Base-by-base conservation (phyloP, 148 eudicot species). In the Mesembryanthemum crystallinum region DNA sequence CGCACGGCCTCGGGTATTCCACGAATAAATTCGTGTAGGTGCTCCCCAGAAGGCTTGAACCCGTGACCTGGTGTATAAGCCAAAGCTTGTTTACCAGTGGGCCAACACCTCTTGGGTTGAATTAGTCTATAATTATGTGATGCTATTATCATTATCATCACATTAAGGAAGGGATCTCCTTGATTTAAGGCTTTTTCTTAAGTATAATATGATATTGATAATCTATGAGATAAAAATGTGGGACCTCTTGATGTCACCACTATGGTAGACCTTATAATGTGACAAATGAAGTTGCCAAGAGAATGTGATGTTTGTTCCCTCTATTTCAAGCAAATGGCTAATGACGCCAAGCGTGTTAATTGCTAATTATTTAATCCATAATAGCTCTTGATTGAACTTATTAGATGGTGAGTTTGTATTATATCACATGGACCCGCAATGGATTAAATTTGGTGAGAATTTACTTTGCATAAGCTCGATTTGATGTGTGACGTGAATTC, bases 121-220 rank as follows among this genome's bases (percentile, higher is more conserved):
- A n/a, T n/a, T n/a, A n/a, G n/a, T n/a, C 14, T 49, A 71, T 67
- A 63, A 71, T 49, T 63, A 64, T 39, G 52, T 78, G 49, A 78
- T 65, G 52, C 58, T 9, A n/a, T n/a, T n/a, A n/a, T n/a, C n/a
- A 79, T 65, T 75, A 75, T 69, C 45, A 75, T 80, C 59, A 72
- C 58, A 67, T 52, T 63, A 59, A 73, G 49, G 52, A 68, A 3
- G 69, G 72, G 43, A 51, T 42, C 51, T 43, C 84, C 84, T 77
- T 72, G 39, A 81, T 73, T 47, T 49, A 77, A 67, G 84, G 84
- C 84, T 77, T 81, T 81, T 43, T 54, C 2, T 4, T n/a, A n/a
- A 42, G 6, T 17, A 12, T 21, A 13, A 1, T n/a, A 37, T 0
- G 14, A 25, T 42, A 39, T 28, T 15, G 42, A 21, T 5, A n/a